These are phyloP conservation scores for Candida parachauliodes DNA, from an alignment of 805 yeast genomes.

Conservation along the genomic window DNA sequence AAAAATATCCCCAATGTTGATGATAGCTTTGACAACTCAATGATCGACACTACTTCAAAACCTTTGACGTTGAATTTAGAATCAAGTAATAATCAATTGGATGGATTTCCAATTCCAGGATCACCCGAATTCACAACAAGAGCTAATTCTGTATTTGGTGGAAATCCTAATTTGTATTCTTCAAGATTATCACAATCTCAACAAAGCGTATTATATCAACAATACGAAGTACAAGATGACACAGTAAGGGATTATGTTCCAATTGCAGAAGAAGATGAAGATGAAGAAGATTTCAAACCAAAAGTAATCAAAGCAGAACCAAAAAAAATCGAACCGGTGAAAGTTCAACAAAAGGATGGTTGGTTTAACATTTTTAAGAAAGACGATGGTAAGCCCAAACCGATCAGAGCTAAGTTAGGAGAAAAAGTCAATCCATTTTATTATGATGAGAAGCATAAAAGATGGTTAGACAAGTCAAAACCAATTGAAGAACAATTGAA, in stretches of 20 bases:
- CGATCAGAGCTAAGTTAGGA: conserved; percentile 82
- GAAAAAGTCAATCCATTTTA: conserved; percentile 60
- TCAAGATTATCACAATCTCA: conserved; percentile 42
- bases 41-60: neutral
- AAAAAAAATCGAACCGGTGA: conserved; percentile 13
- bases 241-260: conserved; percentile 42
- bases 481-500: conserved; percentile 61
- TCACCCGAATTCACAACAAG: conserved; percentile 43
- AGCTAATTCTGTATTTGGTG: conserved; percentile 41
- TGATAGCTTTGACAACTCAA: conserved; percentile 27
- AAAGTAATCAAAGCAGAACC: conserved; percentile 20
- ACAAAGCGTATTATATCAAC: conserved; percentile 41
- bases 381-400: conserved; percentile 65
- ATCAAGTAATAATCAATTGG: conserved; percentile 18
- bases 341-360: conserved; percentile 11
- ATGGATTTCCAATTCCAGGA: conserved; percentile 41
- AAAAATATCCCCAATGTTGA: conserved; percentile 21
- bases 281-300: conserved; percentile 45
- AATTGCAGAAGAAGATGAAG: conserved; percentile 42
- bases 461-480: conserved; percentile 79
- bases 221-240: conserved; percentile 43
- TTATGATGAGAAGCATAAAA: conserved; percentile 76
- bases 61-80: conserved; percentile 7
- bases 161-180: conserved; percentile 23
- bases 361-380: conserved; percentile 51